A percentile compares a stretch with the other conserved stretches of the same genome.
Conservation (phyloP, 148 eudicot species). For the Arctostaphylos glauca region DNA sequence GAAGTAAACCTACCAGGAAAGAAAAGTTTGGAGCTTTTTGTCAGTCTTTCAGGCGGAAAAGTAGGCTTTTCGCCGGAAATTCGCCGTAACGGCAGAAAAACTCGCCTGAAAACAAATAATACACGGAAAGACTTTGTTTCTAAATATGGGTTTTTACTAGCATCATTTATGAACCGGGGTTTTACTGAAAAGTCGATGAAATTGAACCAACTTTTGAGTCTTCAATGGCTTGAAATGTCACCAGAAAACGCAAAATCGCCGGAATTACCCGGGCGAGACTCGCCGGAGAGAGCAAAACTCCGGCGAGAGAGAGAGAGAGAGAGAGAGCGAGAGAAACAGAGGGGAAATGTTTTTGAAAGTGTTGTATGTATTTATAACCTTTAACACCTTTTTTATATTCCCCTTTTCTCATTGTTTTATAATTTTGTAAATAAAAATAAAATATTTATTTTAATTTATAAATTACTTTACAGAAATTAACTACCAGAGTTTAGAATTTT, state of each 20-base stretch:
- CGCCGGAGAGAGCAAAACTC: not conserved
- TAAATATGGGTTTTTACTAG: not conserved
- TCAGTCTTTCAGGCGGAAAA: not conserved
- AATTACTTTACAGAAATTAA: too few relatives aligned
- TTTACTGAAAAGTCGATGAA: not conserved
- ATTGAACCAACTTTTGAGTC: not conserved
- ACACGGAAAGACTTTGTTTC: not conserved
- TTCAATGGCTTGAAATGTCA: not conserved
- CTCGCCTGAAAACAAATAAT: not conserved
- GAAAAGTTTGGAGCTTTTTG: not conserved
- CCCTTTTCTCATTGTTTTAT: too few relatives aligned
- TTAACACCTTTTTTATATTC: not conserved
- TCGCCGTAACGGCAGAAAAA: not conserved
- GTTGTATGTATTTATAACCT: not conserved
- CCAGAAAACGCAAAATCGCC: not conserved
- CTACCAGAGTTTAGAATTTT: too few relatives aligned
- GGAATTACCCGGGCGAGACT: not conserved
- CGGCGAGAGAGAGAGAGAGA: not conserved
- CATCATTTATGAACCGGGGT: not conserved
- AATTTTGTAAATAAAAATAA: too few relatives aligned
- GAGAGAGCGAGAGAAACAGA: not conserved
- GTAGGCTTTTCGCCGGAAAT: not conserved
- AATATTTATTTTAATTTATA: too few relatives aligned
- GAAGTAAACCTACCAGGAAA: not conserved
- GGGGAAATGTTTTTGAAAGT: not conserved